Evolutionary conservation across 768 basidiomycete genomes (phyloP), one percentile per base, ranked within the genome.

Genomic region (Rhizopogon vesiculosus): DNA sequence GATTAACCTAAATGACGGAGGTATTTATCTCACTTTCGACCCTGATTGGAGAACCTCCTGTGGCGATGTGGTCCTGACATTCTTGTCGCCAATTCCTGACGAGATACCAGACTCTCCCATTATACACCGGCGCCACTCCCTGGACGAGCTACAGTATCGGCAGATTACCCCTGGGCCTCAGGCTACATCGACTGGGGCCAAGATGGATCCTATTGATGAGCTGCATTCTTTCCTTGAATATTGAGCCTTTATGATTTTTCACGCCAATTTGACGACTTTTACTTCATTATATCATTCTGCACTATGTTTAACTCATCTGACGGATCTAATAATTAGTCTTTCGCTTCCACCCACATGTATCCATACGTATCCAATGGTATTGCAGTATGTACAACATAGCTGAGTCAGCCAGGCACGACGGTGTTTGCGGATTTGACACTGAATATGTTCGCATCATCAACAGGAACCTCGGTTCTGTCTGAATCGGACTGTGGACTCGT

Each of bases 1-100:
- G 31, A 33, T 40, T 40, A 43, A 57, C 25, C 4, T 40, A 7
- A 58, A 71, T n/a, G 44, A 52, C 38, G 56, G 60, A 16, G 64
- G 58, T 16, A 69, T 69, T 39, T 69, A 67, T 56, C 67, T 69
- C 53, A 64, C 65, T 29, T 49, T 70, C 2, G 68, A 69, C 52
- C 56, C 67, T 8, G 46, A 55, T 28, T 62, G 64, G 57, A 55
- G 52, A 1, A 51, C 49, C 35, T 70, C 70, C 25, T 41, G 41
- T 53, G 68, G 57, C 1, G 66, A 66, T 28, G 57, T 55, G 15
- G 28, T 52, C 41, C 52, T 69, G 42, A 57, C 59, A 13, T 59
- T 45, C 45, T 59, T 69, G 43, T 69, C 68, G 4, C 64, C 69
- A 1, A 40, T 68, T 22, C 69, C 64, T 8, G 45, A 57, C 4